Base-by-base conservation (phyloP, 2,329 filamentous ascomycete species). In the Cladophialophora exuberans region DNA sequence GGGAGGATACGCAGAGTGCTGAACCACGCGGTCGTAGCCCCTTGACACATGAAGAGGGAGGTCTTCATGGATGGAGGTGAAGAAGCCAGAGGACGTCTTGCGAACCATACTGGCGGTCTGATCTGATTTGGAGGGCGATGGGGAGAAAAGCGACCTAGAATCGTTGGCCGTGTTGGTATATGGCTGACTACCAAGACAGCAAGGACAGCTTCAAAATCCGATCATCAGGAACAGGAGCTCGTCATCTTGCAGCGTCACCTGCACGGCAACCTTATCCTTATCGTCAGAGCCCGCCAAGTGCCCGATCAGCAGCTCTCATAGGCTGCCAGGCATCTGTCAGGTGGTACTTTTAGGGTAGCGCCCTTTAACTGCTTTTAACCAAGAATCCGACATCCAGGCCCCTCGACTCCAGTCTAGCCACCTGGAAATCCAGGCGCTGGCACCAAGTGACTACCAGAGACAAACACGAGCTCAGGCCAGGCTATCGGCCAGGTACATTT, bases 31-130 rank as follows among this genome's bases (percentile, higher is more conserved):
- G 41, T 64, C 61, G 42, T 63, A 64, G 46, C 61, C 61, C 43
- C 59, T 51, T 54, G 62, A 51, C 15, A 63, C 55, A 39, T 58
- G 59, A 20, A 60, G 57, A 15, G 63, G 63, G 6, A 62, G 25
- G 35, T 64, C 58, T 45, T 64, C 62, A 18, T 62, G 55, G 17
- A 60, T 60, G 13, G 61, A 62, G 31, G 53, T 54, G 44, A 62
- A 62, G 52, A 65, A 64, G 6, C 62, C 63, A 15, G 61, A 63
- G 6, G 63, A 59, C 9, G 62, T 65, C 52, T 65, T 65, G 45
- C 61, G 61, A 35, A 65, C 63, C 63, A 65, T 65, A 52, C n/a
- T 59, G 56, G 38, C 1, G 10, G 6, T 7, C 4, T 11, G 20
- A 5, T 42, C 42, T 33, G 31, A 17, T 30, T 26, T 45, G n/a